A percentile compares a stretch with the other conserved stretches of the same genome.
Conservation (phyloP, 495 filamentous ascomycete genomes). For the Neurospora sp. region DNA sequence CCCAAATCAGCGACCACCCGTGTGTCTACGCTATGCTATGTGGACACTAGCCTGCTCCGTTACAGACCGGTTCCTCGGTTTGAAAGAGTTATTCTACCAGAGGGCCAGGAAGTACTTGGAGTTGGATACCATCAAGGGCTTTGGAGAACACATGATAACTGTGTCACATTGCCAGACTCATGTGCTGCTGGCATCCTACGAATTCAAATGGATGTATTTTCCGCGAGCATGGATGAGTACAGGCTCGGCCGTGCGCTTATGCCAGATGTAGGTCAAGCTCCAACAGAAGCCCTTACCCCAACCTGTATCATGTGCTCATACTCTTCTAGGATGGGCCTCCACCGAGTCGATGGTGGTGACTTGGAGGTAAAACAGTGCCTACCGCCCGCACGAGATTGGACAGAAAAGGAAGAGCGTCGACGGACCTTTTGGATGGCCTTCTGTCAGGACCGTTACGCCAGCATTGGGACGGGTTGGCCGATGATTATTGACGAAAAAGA, state of each 20-base stretch:
- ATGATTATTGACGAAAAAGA: conserved; percentile 89
- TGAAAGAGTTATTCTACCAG: conserved; percentile 80
- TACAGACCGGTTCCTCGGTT: conserved; percentile 63
- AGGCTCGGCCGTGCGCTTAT: conserved; percentile 64
- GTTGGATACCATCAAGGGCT: conserved; percentile 82
- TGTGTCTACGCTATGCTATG: conserved; percentile 85
- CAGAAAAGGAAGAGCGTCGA: conserved; percentile 80
- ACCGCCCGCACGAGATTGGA: conserved; percentile 81
- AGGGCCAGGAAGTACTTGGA: conserved; percentile 84
- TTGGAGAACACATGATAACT: conserved; percentile 78
- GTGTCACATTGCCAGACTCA: conserved; percentile 77
- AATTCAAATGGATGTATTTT: conserved; percentile 98
- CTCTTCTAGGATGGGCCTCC: conserved; percentile 62
- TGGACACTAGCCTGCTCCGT: conserved; percentile 83
- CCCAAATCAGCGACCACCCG: conserved; percentile 75
- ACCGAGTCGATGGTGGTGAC: conserved; percentile 76
- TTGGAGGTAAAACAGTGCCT: conserved; percentile 90
- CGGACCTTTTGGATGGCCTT: conserved; percentile 94
- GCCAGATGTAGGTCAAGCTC: conserved; percentile 53
- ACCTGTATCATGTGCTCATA: conserved; percentile 3
- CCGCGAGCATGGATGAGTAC: conserved; percentile 91
- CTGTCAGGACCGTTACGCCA: conserved; percentile 82
- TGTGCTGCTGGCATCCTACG: conserved; percentile 68
- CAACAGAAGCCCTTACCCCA: neutral
- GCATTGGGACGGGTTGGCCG: conserved; percentile 96